A percentile compares a stretch with the other conserved stretches of the same genome.
Conservation (phyloP, 1,284 basidiomycete genomes). For the Chiua sp. region DNA sequence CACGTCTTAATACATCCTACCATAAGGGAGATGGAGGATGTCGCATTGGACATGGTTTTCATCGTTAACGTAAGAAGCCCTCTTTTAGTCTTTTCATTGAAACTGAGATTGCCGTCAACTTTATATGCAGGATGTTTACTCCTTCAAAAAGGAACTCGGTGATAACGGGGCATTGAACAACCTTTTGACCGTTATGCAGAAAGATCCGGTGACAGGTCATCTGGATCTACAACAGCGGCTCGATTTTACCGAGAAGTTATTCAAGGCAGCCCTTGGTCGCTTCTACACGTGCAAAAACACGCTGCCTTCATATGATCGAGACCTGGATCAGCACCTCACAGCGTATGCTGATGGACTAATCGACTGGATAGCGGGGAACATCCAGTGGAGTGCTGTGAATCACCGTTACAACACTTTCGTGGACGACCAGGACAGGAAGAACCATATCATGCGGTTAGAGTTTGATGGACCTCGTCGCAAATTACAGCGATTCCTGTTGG, state of each 20-base stretch:
- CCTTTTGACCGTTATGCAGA: slow-evolving; percentile 22
- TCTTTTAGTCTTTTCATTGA: background rate
- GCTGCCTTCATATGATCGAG: slow-evolving; percentile 22
- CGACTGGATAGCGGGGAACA: slow-evolving; percentile 33
- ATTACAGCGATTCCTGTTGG: slow-evolving; percentile 5
- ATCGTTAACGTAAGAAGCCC: slow-evolving; percentile 30
- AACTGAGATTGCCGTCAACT: background rate
- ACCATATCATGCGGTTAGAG: slow-evolving; percentile 24
- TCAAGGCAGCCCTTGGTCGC: slow-evolving; percentile 23
- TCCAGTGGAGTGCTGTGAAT: slow-evolving; percentile 35
- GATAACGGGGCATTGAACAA: slow-evolving; percentile 37
- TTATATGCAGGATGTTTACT: slow-evolving; percentile 31
- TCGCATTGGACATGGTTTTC: slow-evolving; percentile 32
- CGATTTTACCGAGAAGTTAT: slow-evolving; percentile 16
- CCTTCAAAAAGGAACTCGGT: slow-evolving; percentile 34
- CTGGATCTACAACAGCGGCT: slow-evolving; percentile 25
- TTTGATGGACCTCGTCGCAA: slow-evolving; percentile 6
- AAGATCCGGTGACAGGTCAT: slow-evolving; percentile 19
- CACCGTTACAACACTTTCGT: slow-evolving; percentile 33
- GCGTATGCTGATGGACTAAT: slow-evolving; percentile 34
- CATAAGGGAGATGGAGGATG: slow-evolving; percentile 35
- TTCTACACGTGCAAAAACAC: slow-evolving; percentile 24
- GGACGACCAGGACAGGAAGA: slow-evolving; percentile 28
- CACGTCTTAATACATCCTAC: slow-evolving; percentile 24
- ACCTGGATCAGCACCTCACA: slow-evolving; percentile 23